Evolutionary conservation across 2,329 filamentous ascomycete genomes (phyloP).

Genomic region (Metarhizium humberi): DNA sequence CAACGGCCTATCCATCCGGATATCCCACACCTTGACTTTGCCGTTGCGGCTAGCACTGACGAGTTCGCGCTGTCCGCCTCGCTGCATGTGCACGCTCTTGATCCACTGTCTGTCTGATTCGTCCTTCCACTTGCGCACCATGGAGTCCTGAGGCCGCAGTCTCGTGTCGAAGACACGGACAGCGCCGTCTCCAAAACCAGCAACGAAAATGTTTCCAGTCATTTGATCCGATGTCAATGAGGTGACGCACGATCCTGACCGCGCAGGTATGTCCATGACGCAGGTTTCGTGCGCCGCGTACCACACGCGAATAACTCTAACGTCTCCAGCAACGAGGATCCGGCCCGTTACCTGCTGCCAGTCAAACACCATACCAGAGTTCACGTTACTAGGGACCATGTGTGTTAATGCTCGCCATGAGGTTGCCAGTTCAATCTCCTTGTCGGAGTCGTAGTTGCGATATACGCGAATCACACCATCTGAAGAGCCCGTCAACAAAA

Average conservation of each 20-base stretch:
- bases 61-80: constrained; percentile 84
- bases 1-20: constrained; percentile 73
- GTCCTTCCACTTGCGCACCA: constrained; percentile 96
- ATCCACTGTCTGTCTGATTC: constrained; percentile 82
- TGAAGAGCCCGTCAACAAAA: constrained; percentile 89
- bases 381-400: constrained; percentile 86
- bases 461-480: constrained; percentile 93
- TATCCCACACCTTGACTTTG: constrained; percentile 93
- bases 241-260: constrained; percentile 91
- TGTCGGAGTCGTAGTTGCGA: constrained; percentile 75
- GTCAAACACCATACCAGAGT: constrained; percentile 93
- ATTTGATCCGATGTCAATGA: constrained; percentile 96
- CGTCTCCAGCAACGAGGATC: constrained; percentile 90
- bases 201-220: constrained; percentile 90
- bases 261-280: constrained; percentile 84
- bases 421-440: constrained; percentile 74
- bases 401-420: constrained; percentile 89
- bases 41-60: constrained; percentile 86
- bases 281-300: constrained; percentile 90
- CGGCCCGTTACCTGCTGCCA: constrained; percentile 98
- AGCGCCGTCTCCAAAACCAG: constrained; percentile 91
- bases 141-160: constrained; percentile 71
- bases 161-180: constrained; percentile 91
- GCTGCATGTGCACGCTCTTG: constrained; percentile 92
- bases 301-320: constrained; percentile 93